These are phyloP conservation scores for Penicillium manginii DNA, from an alignment of 495 filamentous ascomycete species.

Conservation along the genomic window DNA sequence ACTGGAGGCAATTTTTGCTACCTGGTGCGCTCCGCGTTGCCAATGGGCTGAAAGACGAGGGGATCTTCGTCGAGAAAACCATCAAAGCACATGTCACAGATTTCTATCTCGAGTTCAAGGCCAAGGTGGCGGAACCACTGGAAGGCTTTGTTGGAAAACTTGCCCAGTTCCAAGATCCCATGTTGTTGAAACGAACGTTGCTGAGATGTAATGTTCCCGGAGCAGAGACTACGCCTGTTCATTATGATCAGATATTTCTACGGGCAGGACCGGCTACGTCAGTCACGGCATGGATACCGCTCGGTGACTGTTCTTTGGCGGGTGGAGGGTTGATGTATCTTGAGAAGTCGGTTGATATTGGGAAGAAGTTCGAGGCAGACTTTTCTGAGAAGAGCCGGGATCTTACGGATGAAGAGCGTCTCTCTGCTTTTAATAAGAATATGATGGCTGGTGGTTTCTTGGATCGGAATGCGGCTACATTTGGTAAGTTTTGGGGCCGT, in stretches of 20 bases:
- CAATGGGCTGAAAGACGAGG: background rate
- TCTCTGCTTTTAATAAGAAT: background rate
- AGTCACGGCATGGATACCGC: background rate
- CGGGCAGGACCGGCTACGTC: background rate
- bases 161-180: background rate
- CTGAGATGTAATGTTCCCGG: background rate
- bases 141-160: background rate
- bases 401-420: background rate
- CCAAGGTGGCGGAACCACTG: background rate
- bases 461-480: background rate
- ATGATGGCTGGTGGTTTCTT: background rate
- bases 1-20: background rate
- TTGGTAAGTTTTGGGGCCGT: background rate
- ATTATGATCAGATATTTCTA: constrained; percentile 1
- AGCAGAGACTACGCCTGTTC: background rate
- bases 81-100: background rate
- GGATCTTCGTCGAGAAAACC: background rate
- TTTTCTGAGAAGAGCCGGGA: background rate
- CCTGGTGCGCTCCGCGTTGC: background rate
- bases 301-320: background rate
- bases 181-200: background rate
- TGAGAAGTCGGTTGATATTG: background rate
- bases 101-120: background rate
- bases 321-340: background rate
- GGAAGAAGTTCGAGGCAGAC: background rate